A percentile compares a stretch with the other conserved stretches of the same genome.
These are phyloP conservation scores for Triticum monococcum DNA, from an alignment of 176 grass and related monocot genomes.

Conservation along the genomic window DNA sequence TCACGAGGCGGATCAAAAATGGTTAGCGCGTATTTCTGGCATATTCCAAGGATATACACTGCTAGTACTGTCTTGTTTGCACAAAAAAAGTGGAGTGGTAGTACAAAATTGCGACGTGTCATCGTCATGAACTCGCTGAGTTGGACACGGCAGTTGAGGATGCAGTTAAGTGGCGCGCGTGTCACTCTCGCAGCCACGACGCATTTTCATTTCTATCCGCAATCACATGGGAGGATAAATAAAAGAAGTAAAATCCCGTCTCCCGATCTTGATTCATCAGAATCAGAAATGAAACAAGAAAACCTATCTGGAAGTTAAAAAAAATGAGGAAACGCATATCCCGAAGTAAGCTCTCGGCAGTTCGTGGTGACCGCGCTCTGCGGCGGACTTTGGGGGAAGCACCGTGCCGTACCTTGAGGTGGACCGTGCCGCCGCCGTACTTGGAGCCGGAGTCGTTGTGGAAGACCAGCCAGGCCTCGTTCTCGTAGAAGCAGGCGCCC, in stretches of 20 bases:
- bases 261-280: neutral
- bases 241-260: neutral
- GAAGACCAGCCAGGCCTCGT: constrained; percentile 55
- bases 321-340: neutral
- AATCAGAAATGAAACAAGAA: neutral
- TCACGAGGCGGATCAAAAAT: neutral
- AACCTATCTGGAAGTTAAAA: neutral
- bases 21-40: neutral
- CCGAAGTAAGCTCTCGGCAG: neutral
- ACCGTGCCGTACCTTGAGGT: constrained; percentile 43
- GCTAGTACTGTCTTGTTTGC: no score
- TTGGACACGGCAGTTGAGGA: neutral
- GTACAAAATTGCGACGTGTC: neutral
- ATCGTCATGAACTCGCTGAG: neutral
- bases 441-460: constrained; percentile 55
- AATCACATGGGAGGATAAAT: neutral
- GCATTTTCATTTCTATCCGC: neutral
- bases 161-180: neutral
- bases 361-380: neutral
- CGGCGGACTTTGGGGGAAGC: neutral
- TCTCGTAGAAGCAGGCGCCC: constrained; percentile 81
- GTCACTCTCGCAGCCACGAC: neutral
- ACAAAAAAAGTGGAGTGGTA: no score
- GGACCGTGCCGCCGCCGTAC: constrained; percentile 64
- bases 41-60: neutral